Base-by-base conservation (phyloP, 1,284 basidiomycete genomes). In the Puccinia sorghi region DNA sequence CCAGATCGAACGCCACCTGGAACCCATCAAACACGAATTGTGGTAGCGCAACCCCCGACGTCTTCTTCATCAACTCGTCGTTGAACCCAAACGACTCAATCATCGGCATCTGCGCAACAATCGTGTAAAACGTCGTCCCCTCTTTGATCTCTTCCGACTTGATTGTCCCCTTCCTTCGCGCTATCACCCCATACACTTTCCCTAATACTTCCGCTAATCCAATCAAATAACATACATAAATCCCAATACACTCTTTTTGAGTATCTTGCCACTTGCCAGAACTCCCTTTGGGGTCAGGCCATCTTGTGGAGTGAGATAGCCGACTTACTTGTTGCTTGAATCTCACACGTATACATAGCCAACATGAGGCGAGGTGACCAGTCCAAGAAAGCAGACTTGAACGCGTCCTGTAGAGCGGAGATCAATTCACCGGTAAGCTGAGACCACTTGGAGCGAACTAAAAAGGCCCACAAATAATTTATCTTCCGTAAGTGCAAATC, bases 91-190 rank as follows among this genome's bases (percentile, higher is more conserved):
- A 99, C 85, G 91, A 93, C 85, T 99, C 96, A 15, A 97, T 93
- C 2, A 99, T 94, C 2, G 97, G 96, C n/a, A 99, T 85, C 80
- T 95, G 86, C 0, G 95, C 92, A 8, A 90, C 89, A 43, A 99
- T 90, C 6, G 91, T 94, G 86, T 99, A 98, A 86, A 97, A 97
- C 0, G 91, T 89, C 0, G 95, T 98, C 0, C 97, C 95, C 84
- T 99, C 95, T 84, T 96, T 97, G 93, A 99, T 97, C 85, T 99
- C 97, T 84, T 99, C 97, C 9, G 93, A 91, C 9, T 96, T 89
- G 81, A 99, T 96, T 73, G 92, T 88, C 0, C 97, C 97, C 74
- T 94, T 88, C 79, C 97, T 89, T 83, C 91, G 90, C 0, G 95
- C 90, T 0, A 99, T 91, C 17, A 99, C 97, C 2, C 90, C 96